Percentiles rank a stretch among this genome's conserved stretches.
Conservation (phyloP, 257 asterid species). For the Galeopsis tetrahit region DNA sequence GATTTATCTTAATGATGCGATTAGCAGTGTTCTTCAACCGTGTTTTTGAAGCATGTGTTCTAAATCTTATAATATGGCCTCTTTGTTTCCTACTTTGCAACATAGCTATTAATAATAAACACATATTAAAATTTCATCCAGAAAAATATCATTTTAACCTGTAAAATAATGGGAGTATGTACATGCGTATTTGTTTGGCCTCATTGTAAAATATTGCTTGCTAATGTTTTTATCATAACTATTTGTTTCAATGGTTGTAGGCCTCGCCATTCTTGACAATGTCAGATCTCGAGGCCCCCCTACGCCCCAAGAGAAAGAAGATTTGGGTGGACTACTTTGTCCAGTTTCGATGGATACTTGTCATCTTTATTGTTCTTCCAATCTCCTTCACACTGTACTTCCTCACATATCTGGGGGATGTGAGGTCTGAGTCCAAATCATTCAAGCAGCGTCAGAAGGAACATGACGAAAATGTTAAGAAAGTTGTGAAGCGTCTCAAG, state of each 20-base stretch:
- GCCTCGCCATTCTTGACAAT: constrained; percentile 45
- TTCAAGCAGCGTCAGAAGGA: constrained; percentile 65
- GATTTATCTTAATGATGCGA: background rate
- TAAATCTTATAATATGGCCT: background rate
- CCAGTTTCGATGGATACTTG: constrained; percentile 86
- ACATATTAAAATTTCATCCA: background rate
- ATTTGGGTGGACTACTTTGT: constrained; percentile 81
- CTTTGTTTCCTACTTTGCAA: background rate
- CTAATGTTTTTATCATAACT: constrained; percentile 8
- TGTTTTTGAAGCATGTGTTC: constrained; percentile 14
- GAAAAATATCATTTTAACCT: background rate
- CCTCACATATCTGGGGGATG: constrained; percentile 79
- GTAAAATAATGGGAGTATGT: background rate
- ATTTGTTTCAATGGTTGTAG: constrained; percentile 33
- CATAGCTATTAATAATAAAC: background rate
- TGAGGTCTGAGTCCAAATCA: constrained; percentile 72
- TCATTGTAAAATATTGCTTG: background rate
- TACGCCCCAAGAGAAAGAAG: constrained; percentile 96
- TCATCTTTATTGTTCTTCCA: constrained; percentile 85
- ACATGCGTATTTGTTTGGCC: background rate
- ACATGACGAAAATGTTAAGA: constrained; percentile 51
- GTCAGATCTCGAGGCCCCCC: constrained; percentile 91
- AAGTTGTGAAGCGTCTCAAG: constrained; percentile 53
- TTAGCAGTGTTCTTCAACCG: background rate
- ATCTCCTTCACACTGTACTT: constrained; percentile 77